A percentile compares a stretch with the other conserved stretches of the same genome.
These are phyloP conservation scores for Cutaneotrichosporon arboriforme DNA, from an alignment of 1,284 basidiomycete genomes.

Conservation along the genomic window DNA sequence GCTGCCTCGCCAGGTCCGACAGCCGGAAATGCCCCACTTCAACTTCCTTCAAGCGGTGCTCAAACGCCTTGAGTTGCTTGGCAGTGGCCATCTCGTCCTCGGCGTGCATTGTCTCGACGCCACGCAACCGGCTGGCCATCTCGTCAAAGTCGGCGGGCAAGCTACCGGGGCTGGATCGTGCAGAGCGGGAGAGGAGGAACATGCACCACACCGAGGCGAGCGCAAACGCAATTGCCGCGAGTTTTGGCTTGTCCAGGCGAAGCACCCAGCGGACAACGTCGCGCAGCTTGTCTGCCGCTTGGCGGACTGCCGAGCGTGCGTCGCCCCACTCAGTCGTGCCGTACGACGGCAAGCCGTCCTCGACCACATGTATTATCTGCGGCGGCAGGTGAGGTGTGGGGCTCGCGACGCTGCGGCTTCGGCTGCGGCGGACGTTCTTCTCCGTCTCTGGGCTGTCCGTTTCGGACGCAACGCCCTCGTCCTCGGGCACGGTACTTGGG, in stretches of 20 bases:
- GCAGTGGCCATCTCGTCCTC: not conserved
- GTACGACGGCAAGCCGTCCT: no score
- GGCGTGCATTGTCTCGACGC: constrained; percentile 6
- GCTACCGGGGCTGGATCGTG: not conserved
- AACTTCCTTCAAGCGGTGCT: not conserved
- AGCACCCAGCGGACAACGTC: no score
- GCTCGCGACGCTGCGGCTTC: no score
- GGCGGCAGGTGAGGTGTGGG: no score
- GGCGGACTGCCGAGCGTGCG: no score
- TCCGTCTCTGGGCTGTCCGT: no score
- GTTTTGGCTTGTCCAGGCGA: not conserved
- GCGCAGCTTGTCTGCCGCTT: no score
- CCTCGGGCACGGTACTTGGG: no score
- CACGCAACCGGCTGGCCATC: not conserved
- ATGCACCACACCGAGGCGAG: not conserved
- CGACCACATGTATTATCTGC: no score
- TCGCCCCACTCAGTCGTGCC: no score
- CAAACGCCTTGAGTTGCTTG: not conserved
- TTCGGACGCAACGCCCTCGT: no score
- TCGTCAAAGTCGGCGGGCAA: constrained; percentile 2
- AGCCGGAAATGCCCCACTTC: not conserved
- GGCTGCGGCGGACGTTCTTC: no score
- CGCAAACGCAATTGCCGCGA: not conserved
- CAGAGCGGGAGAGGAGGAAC: not conserved
- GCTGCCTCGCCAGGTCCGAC: not conserved